Evolutionary conservation across 768 basidiomycete species (phyloP).

Genomic region (Trametes cinnabarina): DNA sequence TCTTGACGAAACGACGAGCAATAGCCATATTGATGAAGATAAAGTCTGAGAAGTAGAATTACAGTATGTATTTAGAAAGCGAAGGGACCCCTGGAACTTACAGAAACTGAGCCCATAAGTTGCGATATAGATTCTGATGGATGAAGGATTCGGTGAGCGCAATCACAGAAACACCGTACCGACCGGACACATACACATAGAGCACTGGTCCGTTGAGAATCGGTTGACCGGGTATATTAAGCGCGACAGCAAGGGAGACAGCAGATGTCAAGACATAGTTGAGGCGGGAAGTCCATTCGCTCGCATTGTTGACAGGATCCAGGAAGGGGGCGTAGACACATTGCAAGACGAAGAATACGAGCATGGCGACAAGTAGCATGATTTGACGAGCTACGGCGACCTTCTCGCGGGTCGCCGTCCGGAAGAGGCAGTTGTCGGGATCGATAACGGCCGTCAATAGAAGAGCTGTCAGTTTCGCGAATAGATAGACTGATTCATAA

Average conservation of each 20-base stretch:
- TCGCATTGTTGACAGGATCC: constrained; percentile 70
- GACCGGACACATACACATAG: constrained; percentile 49
- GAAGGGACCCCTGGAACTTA: too few relatives aligned
- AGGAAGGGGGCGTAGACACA: constrained; percentile 61
- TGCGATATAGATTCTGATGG: constrained; percentile 45
- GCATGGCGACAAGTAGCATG: constrained; percentile 53
- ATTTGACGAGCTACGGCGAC: constrained; percentile 60
- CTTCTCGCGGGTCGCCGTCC: constrained; percentile 45
- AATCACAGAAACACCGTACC: not conserved
- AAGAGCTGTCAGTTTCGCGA: constrained; percentile 67
- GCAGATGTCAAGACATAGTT: constrained; percentile 67
- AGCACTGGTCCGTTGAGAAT: constrained; percentile 63
- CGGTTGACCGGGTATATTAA: constrained; percentile 52
- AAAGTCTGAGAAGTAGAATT: constrained; percentile 50
- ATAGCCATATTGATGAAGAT: constrained; percentile 51
- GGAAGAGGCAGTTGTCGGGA: constrained; percentile 73
- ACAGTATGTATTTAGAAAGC: not conserved
- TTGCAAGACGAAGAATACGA: constrained; percentile 61
- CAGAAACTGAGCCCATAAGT: constrained; percentile 71
- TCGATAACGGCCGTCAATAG: constrained; percentile 65
- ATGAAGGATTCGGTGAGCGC: not conserved
- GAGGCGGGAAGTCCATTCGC: constrained; percentile 69
- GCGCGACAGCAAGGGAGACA: constrained; percentile 60
- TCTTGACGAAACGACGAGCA: constrained; percentile 57
- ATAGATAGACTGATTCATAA: constrained; percentile 63